phyloP scores from a whole-genome alignment of 305 asterid genomes.

The Solanum hybrid region DNA sequence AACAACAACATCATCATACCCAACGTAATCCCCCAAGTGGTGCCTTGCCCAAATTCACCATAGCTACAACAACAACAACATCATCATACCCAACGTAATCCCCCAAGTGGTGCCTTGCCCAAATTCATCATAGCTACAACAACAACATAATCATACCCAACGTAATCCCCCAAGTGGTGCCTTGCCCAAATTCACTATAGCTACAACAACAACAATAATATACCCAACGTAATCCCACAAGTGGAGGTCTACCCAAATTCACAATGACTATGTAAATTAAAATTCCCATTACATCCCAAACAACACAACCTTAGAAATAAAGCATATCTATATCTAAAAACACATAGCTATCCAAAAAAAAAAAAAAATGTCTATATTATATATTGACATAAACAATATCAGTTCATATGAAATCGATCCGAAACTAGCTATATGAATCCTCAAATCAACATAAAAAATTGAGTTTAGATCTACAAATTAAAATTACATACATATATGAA shows the following conservation, averaged over 20 bases:
- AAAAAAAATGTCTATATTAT: neutral
- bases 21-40: neutral
- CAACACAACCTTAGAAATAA: neutral
- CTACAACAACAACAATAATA: neutral
- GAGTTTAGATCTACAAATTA: neutral
- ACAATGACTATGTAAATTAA: neutral
- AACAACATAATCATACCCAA: neutral
- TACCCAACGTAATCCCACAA: neutral
- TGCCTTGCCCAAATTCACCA: neutral
- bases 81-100: neutral
- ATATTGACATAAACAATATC: neutral
- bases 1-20: neutral
- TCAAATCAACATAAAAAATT: neutral
- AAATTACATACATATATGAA: neutral
- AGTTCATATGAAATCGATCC: neutral
- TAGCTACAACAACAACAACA: neutral
- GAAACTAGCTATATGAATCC: neutral
- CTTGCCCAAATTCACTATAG: neutral
- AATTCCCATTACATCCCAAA: neutral
- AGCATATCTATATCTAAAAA: neutral
- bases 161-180: neutral
- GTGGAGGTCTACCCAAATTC: neutral
- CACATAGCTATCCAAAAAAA: neutral
- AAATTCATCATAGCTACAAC: neutral
- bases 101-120: neutral